Conservation (phyloP, 225 moss, liverwort and hornwort species). For the Anthoceros angustus region DNA sequence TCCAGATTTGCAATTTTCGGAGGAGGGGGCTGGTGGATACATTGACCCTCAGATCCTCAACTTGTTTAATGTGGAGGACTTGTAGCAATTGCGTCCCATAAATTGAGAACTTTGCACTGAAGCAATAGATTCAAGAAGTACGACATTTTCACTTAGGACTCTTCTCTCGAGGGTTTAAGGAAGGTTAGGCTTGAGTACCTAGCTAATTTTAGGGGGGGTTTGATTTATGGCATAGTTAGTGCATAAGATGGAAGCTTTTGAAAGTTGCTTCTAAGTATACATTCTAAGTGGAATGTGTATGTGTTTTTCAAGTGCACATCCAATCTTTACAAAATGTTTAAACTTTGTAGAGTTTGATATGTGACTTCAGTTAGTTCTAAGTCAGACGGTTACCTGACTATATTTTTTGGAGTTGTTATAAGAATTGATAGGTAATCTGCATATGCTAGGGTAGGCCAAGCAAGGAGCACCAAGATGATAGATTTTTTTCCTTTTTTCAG, state of each 20-base stretch:
- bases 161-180: too few species aligned
- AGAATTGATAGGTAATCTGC: background rate
- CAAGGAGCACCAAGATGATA: background rate
- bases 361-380: conserved; percentile 2
- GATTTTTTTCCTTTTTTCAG: background rate
- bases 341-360: background rate
- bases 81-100: too few species aligned
- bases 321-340: too few species aligned
- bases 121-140: too few species aligned
- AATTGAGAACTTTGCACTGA: too few species aligned
- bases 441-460: background rate
- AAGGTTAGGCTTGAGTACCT: background rate
- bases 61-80: too few species aligned
- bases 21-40: background rate
- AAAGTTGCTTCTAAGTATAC: background rate
- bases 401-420: background rate
- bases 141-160: too few species aligned
- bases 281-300: too few species aligned
- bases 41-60: too few species aligned
- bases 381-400: background rate
- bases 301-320: background rate
- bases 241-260: background rate
- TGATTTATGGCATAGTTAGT: background rate
- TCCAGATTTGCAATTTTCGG: background rate
- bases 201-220: background rate